These are phyloP conservation scores for Cystodermella granulosa DNA, from an alignment of 1,284 basidiomycete genomes.

Conservation along the genomic window DNA sequence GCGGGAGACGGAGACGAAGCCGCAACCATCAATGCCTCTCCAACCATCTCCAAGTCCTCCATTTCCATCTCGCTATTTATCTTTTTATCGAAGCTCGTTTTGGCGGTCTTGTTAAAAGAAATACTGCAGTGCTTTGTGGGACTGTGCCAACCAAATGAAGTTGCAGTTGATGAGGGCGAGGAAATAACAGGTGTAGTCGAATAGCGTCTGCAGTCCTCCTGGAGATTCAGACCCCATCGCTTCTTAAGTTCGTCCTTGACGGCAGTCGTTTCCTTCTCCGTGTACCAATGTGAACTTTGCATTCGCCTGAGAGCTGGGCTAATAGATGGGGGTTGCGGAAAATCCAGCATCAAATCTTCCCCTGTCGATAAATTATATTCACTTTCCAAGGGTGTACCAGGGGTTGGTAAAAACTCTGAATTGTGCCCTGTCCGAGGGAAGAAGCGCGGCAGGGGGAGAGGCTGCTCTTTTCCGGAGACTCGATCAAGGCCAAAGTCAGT, in stretches of 20 bases:
- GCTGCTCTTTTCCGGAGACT: slow-evolving; percentile 5
- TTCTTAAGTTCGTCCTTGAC: slow-evolving; percentile 6
- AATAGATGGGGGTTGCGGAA: slow-evolving; percentile 42
- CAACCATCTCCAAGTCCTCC: slow-evolving; percentile 8
- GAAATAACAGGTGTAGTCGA: background rate
- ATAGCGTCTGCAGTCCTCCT: slow-evolving; percentile 1
- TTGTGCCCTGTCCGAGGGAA: too few relatives aligned
- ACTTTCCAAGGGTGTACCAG: too few relatives aligned
- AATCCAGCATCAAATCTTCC: slow-evolving; percentile 35
- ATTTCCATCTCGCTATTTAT: too few relatives aligned
- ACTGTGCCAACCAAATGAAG: too few relatives aligned
- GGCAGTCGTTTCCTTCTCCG: slow-evolving; percentile 20
- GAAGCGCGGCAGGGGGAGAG: too few relatives aligned
- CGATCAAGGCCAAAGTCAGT: slow-evolving; percentile 34
- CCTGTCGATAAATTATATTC: slow-evolving; percentile 33
- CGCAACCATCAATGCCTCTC: slow-evolving; percentile 8
- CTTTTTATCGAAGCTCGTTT: too few relatives aligned
- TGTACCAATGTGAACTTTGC: slow-evolving; percentile 42
- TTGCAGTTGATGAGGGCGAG: too few relatives aligned
- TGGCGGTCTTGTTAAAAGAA: too few relatives aligned
- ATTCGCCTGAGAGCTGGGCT: slow-evolving; percentile 41
- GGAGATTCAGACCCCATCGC: slow-evolving; percentile 4
- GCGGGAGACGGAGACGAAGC: too few relatives aligned
- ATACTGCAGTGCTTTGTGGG: too few relatives aligned
- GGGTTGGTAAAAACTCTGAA: too few relatives aligned